Conservation (phyloP, 805 yeast genomes). For the Pichia nakasei region DNA sequence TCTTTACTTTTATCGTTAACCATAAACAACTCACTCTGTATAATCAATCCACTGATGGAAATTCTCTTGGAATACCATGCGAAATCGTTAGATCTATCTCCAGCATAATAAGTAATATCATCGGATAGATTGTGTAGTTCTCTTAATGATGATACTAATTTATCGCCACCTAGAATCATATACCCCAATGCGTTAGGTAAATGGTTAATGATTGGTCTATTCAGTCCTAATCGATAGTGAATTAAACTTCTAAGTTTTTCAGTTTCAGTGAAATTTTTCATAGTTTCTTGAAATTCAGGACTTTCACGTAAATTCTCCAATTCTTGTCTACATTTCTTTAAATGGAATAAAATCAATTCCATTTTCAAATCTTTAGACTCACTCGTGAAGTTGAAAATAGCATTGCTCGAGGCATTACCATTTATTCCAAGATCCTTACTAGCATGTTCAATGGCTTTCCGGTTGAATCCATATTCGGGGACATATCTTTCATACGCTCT, state of each 20-base stretch:
- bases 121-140: slow-evolving; percentile 74
- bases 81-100: slow-evolving; percentile 71
- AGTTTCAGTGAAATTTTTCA: slow-evolving; percentile 17
- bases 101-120: slow-evolving; percentile 73
- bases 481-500: slow-evolving; percentile 27
- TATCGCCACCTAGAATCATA: slow-evolving; percentile 51
- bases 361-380: slow-evolving; percentile 26
- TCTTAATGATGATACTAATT: slow-evolving; percentile 44
- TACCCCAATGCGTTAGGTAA: slow-evolving; percentile 48
- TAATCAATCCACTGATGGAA: slow-evolving; percentile 59
- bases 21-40: slow-evolving; percentile 72
- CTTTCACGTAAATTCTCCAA: slow-evolving; percentile 23
- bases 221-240: slow-evolving; percentile 41
- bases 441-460: slow-evolving; percentile 35
- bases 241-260: slow-evolving; percentile 26
- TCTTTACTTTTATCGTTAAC: slow-evolving; percentile 56
- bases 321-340: slow-evolving; percentile 33
- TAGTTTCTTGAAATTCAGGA: slow-evolving; percentile 17
- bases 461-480: slow-evolving; percentile 38
- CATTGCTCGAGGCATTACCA: slow-evolving; percentile 32
- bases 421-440: slow-evolving; percentile 31
- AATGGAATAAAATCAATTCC: slow-evolving; percentile 38
- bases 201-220: slow-evolving; percentile 36
- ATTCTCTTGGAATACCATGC: slow-evolving; percentile 91
- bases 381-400: slow-evolving; percentile 30